Base-by-base conservation (phyloP, 192 early-diverging fungal species). In the Helicostylum pulchrum region DNA sequence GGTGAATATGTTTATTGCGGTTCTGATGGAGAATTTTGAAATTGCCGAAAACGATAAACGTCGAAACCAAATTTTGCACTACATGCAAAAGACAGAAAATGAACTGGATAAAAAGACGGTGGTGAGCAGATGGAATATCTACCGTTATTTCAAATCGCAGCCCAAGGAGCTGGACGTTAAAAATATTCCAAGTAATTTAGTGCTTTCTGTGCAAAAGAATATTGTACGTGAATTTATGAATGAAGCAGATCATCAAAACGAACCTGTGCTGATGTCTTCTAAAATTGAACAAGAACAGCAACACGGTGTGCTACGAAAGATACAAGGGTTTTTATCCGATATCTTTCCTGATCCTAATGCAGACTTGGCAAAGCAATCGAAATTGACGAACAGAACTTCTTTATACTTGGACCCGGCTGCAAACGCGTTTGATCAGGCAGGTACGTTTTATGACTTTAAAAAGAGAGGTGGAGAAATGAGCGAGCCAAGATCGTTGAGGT, bases 11-110 rank as follows among this genome's bases (percentile, higher is more conserved):
- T 74, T 86, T 21, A 84, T 86, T 60, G 83, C 83, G n/a, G 77
- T 86, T 44, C 68, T 86, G 19, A 81, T 83, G 78, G 85, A 86
- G 62, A 86, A 86, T 54, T 86, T 86, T 66, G 85, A 83, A 48
- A 82, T 76, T 7, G 76, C 73, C 0, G 85, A 86, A 64, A 77
- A 77, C 46, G 77, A 79, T 10, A 86, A 83, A 59, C 74, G 76
- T 20, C 63, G 73, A 43, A 73, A 72, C 7, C 85, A 86, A 63
- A 63, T 86, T 15, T 51, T 74, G 43, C 67, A 74, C 45, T 84
- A 70, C 56, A 67, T 74, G 2, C 15, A 65, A 10, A 76, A 70
- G 43, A 64, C 72, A 21, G 69, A 72, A 14, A 61, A 59, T 17
- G 52, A 67, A 26, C 62, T 67, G 19, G 63, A 65, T 17, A 59